phyloP scores from a whole-genome alignment of 2,329 filamentous ascomycete genomes.

The Fusarium tuaranense region DNA sequence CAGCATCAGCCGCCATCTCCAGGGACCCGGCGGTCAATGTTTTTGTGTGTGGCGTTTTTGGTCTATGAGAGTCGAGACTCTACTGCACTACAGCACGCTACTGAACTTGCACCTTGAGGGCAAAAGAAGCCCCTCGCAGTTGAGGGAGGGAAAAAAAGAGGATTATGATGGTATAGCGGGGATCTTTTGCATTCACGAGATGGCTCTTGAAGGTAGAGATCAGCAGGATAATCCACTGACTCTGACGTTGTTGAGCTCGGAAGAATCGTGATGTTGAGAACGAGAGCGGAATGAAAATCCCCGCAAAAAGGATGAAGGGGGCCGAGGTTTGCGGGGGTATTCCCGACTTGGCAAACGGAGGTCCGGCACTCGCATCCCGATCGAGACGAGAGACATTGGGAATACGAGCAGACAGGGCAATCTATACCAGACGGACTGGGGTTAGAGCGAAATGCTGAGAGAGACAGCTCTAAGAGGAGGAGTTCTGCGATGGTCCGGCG shows the following conservation, averaged over 20 bases:
- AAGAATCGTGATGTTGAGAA: background rate
- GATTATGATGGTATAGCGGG: slow-evolving; percentile 2
- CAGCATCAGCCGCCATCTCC: background rate
- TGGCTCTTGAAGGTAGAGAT: background rate
- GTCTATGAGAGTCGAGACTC: slow-evolving; percentile 13
- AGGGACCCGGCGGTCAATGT: background rate
- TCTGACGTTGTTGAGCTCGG: slow-evolving; percentile 8
- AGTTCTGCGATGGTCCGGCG: slow-evolving; percentile 5
- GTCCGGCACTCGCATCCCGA: slow-evolving; percentile 12
- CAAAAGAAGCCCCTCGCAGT: slow-evolving; percentile 1
- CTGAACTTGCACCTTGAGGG: background rate
- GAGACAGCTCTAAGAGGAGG: background rate
- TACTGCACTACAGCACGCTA: background rate
- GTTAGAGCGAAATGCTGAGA: background rate
- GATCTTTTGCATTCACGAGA: background rate
- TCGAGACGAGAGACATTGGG: slow-evolving; percentile 4
- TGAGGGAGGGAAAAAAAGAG: background rate
- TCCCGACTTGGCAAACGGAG: slow-evolving; percentile 12
- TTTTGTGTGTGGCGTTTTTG: background rate
- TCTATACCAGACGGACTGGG: background rate
- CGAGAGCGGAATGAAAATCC: background rate
- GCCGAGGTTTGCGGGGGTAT: slow-evolving; percentile 22
- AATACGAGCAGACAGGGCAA: slow-evolving; percentile 18
- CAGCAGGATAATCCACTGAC: slow-evolving; percentile 1
- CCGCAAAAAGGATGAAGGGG: background rate